Conservation (phyloP, 148 eudicot genomes). For the Bassia scoparia region DNA sequence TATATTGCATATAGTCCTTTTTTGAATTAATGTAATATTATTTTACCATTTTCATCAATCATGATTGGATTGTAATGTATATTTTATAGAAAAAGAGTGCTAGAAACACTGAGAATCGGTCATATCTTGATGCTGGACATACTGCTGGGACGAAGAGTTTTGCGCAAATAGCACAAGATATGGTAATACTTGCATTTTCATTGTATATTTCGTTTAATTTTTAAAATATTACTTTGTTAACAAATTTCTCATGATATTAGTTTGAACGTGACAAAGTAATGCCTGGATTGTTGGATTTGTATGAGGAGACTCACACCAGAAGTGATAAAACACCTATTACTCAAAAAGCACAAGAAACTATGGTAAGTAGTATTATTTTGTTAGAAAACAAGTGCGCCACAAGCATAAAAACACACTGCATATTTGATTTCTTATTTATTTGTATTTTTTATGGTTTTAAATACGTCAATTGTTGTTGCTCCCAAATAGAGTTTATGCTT, state of each 20-base stretch:
- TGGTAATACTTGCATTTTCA: neutral
- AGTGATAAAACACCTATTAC: conserved; percentile 1
- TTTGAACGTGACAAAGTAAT: neutral
- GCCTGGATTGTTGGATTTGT: neutral
- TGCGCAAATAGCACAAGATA: neutral
- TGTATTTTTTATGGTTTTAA: neutral
- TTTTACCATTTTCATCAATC: neutral
- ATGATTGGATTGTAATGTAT: neutral
- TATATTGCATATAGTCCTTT: neutral
- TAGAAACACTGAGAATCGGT: neutral
- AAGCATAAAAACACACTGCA: neutral
- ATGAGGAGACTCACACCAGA: neutral
- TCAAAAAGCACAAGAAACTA: neutral
- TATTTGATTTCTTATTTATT: too few relatives aligned
- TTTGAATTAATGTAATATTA: neutral
- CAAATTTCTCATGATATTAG: neutral
- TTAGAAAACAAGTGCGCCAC: neutral
- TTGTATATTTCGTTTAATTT: neutral
- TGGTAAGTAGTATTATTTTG: neutral
- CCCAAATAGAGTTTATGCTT: neutral
- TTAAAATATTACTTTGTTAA: neutral
- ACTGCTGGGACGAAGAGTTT: conserved; percentile 8
- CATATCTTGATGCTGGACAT: conserved; percentile 1
- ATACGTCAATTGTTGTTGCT: neutral
- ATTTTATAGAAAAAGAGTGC: neutral